Conservation (phyloP, 441 rosid species). For the Gossypium davidsonii region DNA sequence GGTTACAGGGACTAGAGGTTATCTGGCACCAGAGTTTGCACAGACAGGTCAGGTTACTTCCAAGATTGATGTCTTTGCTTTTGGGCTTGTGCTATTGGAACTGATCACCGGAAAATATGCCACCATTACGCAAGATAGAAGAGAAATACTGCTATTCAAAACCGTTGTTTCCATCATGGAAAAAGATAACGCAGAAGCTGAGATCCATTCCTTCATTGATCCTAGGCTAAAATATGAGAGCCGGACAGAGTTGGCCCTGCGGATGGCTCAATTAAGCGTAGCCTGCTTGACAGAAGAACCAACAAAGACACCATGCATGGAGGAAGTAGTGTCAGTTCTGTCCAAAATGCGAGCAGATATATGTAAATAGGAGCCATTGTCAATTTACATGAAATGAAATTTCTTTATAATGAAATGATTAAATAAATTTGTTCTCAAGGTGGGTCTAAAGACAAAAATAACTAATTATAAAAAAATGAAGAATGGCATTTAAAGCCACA, state of each 20-base stretch:
- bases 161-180: constrained; percentile 21
- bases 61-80: constrained; percentile 34
- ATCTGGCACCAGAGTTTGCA: constrained; percentile 30
- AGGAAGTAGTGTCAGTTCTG: constrained; percentile 28
- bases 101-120: constrained; percentile 29
- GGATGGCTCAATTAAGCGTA: constrained; percentile 22
- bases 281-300: constrained; percentile 32
- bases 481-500: constrained; percentile 16
- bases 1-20: constrained; percentile 62
- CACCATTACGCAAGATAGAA: constrained; percentile 18
- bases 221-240: constrained; percentile 13
- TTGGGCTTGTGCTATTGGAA: constrained; percentile 31
- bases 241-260: constrained; percentile 9
- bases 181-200: constrained; percentile 19
- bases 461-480: constrained; percentile 8
- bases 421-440: background rate
- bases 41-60: constrained; percentile 27
- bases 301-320: constrained; percentile 31
- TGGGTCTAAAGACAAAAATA: background rate
- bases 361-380: background rate
- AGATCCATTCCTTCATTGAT: constrained; percentile 20
- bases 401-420: background rate
- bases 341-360: constrained; percentile 20
- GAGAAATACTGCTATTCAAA: constrained; percentile 21
- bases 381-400: background rate